Evolutionary conservation across 208 protist species (phyloP).

Genomic region (Acanthamoeba royreba): DNA sequence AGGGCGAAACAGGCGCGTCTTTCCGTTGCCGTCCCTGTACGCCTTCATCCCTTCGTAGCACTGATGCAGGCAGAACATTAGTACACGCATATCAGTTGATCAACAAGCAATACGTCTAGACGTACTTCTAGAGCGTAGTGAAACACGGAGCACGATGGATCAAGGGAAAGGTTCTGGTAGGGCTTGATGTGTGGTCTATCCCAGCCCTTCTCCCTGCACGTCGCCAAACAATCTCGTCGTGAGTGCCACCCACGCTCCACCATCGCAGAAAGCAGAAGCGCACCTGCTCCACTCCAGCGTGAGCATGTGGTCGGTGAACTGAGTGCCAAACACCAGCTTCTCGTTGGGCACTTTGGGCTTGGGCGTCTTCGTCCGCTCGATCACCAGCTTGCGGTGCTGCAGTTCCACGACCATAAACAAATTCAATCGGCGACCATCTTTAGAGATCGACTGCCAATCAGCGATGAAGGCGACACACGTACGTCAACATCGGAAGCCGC

Average conservation of each 20-base stretch:
- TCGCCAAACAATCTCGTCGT: not conserved
- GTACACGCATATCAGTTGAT: not conserved
- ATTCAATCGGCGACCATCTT: too few relatives aligned
- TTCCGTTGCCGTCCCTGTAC: conserved; percentile 88
- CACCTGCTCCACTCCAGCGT: conserved; percentile 84
- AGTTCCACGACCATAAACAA: not conserved
- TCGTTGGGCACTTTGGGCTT: conserved; percentile 62
- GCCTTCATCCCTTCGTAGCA: conserved; percentile 99
- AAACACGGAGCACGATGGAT: conserved; percentile 86
- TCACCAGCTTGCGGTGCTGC: not conserved
- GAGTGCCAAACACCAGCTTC: conserved; percentile 24
- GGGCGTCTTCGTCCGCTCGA: conserved; percentile 50
- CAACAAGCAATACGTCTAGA: not conserved
- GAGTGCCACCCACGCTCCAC: too few relatives aligned
- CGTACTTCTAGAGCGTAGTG: conserved; percentile 90
- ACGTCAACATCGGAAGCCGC: too few relatives aligned
- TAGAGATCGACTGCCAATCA: too few relatives aligned
- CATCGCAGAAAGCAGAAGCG: not conserved
- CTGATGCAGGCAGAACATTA: not conserved
- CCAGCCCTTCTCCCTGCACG: conserved; percentile 83
- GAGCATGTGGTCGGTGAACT: conserved; percentile 96
- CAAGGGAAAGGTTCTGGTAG: conserved; percentile 84
- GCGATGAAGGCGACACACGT: too few relatives aligned
- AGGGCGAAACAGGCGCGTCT: conserved; percentile 94
- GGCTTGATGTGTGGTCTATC: conserved; percentile 84